These are phyloP conservation scores for Inga oerstediana DNA, from an alignment of 306 rosid species.

Conservation along the genomic window DNA sequence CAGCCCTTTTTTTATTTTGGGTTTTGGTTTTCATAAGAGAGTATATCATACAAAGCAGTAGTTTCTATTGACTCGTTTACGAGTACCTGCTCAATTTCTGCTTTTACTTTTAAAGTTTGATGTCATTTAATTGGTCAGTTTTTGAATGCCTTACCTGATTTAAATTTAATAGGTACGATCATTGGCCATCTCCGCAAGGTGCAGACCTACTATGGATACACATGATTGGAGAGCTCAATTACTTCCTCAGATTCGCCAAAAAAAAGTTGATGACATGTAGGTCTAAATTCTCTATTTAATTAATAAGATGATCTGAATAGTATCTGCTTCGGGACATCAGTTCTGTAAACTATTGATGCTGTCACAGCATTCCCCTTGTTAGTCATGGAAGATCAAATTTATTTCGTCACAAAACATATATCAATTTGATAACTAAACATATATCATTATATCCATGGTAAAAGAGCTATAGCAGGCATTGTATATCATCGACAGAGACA, in stretches of 20 bases:
- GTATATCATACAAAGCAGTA: background rate
- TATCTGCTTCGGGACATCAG: background rate
- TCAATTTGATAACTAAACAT: background rate
- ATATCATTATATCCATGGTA: background rate
- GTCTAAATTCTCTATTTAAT: background rate
- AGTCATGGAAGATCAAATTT: background rate
- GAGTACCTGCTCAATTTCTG: background rate
- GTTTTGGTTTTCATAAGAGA: background rate
- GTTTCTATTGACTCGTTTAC: background rate
- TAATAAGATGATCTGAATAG: background rate
- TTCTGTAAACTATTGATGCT: background rate
- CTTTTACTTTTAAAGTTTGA: background rate
- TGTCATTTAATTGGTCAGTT: background rate
- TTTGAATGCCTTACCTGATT: background rate
- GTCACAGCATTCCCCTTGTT: background rate
- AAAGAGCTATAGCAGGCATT: background rate
- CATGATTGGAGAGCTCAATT: conserved; percentile 40
- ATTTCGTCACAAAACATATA: background rate
- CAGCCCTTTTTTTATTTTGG: background rate
- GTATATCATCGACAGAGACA: background rate
- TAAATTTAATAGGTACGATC: background rate
- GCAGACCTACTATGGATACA: conserved; percentile 20
- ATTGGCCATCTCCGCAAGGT: conserved; percentile 15
- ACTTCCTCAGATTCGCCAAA: conserved; percentile 22
- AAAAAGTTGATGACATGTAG: conserved; percentile 31